Evolutionary conservation across 768 basidiomycete species (phyloP).

Genomic region (Tricholoma sp.): DNA sequence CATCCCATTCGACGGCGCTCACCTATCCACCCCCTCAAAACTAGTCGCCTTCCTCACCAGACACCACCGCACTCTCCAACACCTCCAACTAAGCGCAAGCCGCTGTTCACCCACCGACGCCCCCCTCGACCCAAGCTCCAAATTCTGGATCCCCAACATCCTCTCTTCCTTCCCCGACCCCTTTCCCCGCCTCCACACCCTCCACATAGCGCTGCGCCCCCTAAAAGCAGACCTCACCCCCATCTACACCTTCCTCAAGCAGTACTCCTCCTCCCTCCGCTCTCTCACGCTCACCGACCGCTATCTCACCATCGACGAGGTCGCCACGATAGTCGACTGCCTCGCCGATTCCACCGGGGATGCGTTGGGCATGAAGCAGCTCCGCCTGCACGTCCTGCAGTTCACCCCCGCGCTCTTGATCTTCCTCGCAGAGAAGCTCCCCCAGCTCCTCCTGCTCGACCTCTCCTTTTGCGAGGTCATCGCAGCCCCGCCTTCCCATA

Average conservation of each 20-base stretch:
- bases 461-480: constrained; percentile 19
- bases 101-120: constrained; percentile 18
- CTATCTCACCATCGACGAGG: constrained; percentile 23
- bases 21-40: constrained; percentile 27
- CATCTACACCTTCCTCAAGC: constrained; percentile 24
- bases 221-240: constrained; percentile 25
- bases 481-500: background rate
- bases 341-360: constrained; percentile 8
- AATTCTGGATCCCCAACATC: constrained; percentile 39
- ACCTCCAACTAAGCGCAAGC: constrained; percentile 30
- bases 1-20: constrained; percentile 41
- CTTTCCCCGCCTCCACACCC: constrained; percentile 25
- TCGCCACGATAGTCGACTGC: constrained; percentile 22
- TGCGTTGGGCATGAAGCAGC: constrained; percentile 10
- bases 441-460: constrained; percentile 16
- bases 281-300: constrained; percentile 34
- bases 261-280: constrained; percentile 23
- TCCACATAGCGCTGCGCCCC: constrained; percentile 35
- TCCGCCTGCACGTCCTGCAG: constrained; percentile 16
- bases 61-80: constrained; percentile 29
- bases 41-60: constrained; percentile 31
- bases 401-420: constrained; percentile 21
- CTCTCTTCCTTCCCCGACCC: constrained; percentile 22
- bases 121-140: constrained; percentile 20
- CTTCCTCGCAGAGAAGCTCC: constrained; percentile 18